These are phyloP conservation scores for Leccinum boreale DNA, from an alignment of 768 basidiomycete genomes.

Conservation along the genomic window DNA sequence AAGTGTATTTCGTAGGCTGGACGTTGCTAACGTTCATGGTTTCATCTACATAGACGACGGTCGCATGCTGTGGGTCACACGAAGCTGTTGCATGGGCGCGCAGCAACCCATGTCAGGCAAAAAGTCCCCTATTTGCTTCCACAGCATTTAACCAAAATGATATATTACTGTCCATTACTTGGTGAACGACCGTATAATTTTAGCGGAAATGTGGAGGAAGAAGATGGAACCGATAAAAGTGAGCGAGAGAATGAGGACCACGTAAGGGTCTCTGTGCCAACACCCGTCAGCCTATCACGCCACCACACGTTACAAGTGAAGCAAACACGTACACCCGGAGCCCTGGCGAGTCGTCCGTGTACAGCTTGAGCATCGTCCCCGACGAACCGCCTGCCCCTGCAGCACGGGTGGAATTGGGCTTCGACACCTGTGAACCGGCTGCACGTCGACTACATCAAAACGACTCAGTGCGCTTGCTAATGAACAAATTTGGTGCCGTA, in stretches of 20 bases:
- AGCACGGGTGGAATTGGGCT: slow-evolving; percentile 84
- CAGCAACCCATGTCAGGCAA: slow-evolving; percentile 3
- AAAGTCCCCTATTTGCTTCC: slow-evolving; percentile 1
- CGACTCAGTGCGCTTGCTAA: background rate
- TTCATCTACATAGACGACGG: slow-evolving; percentile 1
- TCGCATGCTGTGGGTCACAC: slow-evolving; percentile 7
- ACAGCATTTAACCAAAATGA: background rate
- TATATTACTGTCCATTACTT: slow-evolving; percentile 46
- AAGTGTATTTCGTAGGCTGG: slow-evolving; percentile 16
- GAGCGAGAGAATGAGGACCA: slow-evolving; percentile 91
- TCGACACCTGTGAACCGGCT: slow-evolving; percentile 56
- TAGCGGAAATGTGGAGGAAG: slow-evolving; percentile 97
- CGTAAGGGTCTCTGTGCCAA: slow-evolving; percentile 81
- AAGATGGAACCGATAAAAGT: slow-evolving; percentile 98
- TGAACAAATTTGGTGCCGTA: background rate
- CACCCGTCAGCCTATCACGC: background rate
- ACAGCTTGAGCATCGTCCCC: slow-evolving; percentile 98
- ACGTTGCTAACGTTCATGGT: slow-evolving; percentile 11
- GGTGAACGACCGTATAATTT: slow-evolving; percentile 87
- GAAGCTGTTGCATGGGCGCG: background rate
- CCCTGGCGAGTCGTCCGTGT: slow-evolving; percentile 97
- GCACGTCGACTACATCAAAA: slow-evolving; percentile 61
- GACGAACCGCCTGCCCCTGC: slow-evolving; percentile 95
- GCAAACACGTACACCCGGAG: slow-evolving; percentile 81
- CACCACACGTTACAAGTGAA: background rate